Evolutionary conservation across 345 rosid genomes (phyloP), one percentile per base, ranked within the genome.

Genomic region (Garcia nutans): DNA sequence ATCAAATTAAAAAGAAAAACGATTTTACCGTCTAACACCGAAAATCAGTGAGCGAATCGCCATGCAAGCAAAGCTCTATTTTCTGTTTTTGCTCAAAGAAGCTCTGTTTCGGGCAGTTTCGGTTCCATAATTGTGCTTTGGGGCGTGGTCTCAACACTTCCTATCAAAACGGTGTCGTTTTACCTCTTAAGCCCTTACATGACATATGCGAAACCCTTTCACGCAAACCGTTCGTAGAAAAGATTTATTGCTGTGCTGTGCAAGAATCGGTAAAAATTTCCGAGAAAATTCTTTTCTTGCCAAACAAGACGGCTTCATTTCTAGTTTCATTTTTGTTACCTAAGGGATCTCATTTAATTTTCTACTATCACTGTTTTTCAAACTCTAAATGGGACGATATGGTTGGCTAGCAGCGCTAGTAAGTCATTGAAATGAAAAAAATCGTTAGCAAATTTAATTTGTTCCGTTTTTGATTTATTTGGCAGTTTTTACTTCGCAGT

Each of bases 331-430:
- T 20, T 26, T 57, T 61, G 19, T 12, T 16, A 54, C n/a, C 7
- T 16, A 54, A 3, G 58, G 7, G 2, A 76, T 23, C 16, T 28
- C 41, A 41, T n/a, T 69, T 16, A 5, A 22, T 45, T 44, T 69
- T n/a, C 71, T 23, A 61, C 55, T 55, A 24, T 71, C 26, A 42
- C 11, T 28, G 11, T 44, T 16, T 4, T 11, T 47, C 50, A 22
- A 7, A 2, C 50, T 37, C 66, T 67, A 65, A 45, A 82, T 92
- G 98, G 73, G 83, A 81, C 84, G 89, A 82, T 83, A 83, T 79
- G 77, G 81, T 71, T 87, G 84, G 91, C 82, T 91, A 52, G 65
- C 78, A 56, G 67, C 80, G 37, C 78, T 78, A 60, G 94, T 90
- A 74, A 83, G 89, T 81, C 15, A 22, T 55, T 55, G 44, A 78